Evolutionary conservation across 805 yeast species (phyloP).

Genomic region (Nakazawaea laoshanensis): DNA sequence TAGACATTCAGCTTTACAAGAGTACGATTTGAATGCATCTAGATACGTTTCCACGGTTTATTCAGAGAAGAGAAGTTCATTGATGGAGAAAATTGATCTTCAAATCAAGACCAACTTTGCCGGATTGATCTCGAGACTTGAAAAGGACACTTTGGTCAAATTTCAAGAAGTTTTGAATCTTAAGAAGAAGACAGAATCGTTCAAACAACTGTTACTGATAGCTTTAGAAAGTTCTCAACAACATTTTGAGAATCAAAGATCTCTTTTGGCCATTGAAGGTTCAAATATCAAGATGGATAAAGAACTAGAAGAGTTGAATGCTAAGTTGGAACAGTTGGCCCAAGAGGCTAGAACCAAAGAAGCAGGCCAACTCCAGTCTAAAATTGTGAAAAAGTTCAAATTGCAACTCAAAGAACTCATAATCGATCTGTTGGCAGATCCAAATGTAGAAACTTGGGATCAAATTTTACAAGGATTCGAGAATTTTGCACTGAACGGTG

Average conservation of each 20-base stretch:
- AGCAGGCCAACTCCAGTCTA: constrained; percentile 30
- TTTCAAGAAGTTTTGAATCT: constrained; percentile 21
- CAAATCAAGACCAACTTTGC: constrained; percentile 36
- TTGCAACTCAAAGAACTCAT: constrained; percentile 42
- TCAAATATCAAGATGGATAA: constrained; percentile 20
- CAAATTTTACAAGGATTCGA: constrained; percentile 36
- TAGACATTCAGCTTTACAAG: constrained; percentile 34
- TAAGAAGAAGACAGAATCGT: constrained; percentile 14
- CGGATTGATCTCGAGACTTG: constrained; percentile 28
- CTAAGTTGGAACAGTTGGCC: constrained; percentile 19
- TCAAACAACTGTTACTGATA: constrained; percentile 10
- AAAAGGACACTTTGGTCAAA: constrained; percentile 21
- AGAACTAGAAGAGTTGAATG: constrained; percentile 25
- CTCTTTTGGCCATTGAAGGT: constrained; percentile 18
- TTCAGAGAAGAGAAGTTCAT: constrained; percentile 43
- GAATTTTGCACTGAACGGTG: constrained; percentile 18
- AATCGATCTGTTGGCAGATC: constrained; percentile 36
- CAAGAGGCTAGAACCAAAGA: constrained; percentile 29
- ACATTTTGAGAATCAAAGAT: constrained; percentile 23
- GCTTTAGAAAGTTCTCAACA: constrained; percentile 18
- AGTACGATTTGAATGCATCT: constrained; percentile 67
- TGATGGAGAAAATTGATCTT: constrained; percentile 39
- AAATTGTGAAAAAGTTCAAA: constrained; percentile 37
- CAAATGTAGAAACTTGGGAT: constrained; percentile 56
- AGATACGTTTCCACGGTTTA: constrained; percentile 67